These are phyloP conservation scores for Macrocybe gigantea DNA, from an alignment of 768 basidiomycete species.

Conservation along the genomic window DNA sequence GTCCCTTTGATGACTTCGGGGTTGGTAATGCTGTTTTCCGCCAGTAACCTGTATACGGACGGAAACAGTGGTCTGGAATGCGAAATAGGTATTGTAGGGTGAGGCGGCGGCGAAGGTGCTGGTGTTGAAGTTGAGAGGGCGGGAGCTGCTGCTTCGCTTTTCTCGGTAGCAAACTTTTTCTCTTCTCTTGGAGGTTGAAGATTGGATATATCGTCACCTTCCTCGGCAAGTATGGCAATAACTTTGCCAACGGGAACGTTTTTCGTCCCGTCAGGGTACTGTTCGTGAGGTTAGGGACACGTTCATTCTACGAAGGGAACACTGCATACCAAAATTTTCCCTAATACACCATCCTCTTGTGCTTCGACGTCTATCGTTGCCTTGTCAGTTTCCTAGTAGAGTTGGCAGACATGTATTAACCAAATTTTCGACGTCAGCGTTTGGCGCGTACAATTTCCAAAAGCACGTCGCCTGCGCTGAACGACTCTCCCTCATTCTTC, in stretches of 20 bases:
- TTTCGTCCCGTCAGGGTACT: constrained; percentile 77
- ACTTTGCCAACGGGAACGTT: constrained; percentile 81
- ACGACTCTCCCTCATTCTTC: constrained; percentile 77
- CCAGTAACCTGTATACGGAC: constrained; percentile 78
- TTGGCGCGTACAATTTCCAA: constrained; percentile 73
- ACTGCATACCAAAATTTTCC: constrained; percentile 79
- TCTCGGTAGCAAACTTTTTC: constrained; percentile 14
- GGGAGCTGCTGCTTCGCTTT: constrained; percentile 13
- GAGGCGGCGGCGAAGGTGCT: constrained; percentile 20
- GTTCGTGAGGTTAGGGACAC: not conserved
- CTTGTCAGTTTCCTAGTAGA: constrained; percentile 80
- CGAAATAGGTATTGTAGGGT: constrained; percentile 29
- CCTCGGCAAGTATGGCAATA: constrained; percentile 92
- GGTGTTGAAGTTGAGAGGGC: constrained; percentile 18
- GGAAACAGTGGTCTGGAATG: constrained; percentile 81
- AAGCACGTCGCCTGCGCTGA: constrained; percentile 76
- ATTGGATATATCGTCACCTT: constrained; percentile 91
- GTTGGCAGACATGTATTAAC: constrained; percentile 1
- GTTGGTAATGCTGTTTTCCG: constrained; percentile 55
- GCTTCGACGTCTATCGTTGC: constrained; percentile 99
- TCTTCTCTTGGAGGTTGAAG: constrained; percentile 59
- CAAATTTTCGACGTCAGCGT: not conserved
- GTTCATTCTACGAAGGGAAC: too few relatives aligned
- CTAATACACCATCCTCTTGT: constrained; percentile 92
- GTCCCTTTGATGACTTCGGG: constrained; percentile 76